Evolutionary conservation across 164 flowering plant genomes (phyloP).

Genomic region (Umbellularia californica): DNA sequence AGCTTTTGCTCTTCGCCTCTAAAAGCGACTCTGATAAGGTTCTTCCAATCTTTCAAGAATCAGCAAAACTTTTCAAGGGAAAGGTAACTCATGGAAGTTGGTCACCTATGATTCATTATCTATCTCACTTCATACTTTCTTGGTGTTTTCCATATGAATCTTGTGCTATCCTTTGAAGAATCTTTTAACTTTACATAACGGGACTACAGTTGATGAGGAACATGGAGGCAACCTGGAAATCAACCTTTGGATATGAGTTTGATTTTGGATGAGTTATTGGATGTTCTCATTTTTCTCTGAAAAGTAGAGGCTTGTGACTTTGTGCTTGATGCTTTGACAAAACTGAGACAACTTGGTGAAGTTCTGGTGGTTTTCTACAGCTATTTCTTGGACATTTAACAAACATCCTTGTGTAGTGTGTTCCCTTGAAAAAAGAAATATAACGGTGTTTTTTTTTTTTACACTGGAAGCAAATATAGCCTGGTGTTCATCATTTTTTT

Average conservation of each 20-base stretch:
- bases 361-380: not conserved
- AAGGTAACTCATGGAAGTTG: slow-evolving; percentile 45
- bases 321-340: not conserved
- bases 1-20: slow-evolving; percentile 79
- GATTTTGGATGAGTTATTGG: not conserved
- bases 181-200: not conserved
- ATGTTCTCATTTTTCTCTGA: too few relatives aligned
- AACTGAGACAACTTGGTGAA: not conserved
- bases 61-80: slow-evolving; percentile 87
- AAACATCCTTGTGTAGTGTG: not conserved
- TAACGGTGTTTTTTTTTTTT: too few relatives aligned
- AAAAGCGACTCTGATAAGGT: slow-evolving; percentile 56
- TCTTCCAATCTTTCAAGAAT: slow-evolving; percentile 64
- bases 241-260: not conserved
- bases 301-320: too few relatives aligned
- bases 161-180: not conserved
- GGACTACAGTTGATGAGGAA: not conserved
- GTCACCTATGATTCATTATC: not conserved
- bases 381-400: not conserved
- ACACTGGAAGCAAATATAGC: not conserved
- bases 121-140: too few relatives aligned
- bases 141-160: not conserved
- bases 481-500: not conserved
- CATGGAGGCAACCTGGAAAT: not conserved
- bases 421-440: not conserved